Percentiles rank a stretch among this genome's conserved stretches.
Conservation (phyloP, 2,329 filamentous ascomycete genomes). For the Colletotrichum sansevieriae region DNA sequence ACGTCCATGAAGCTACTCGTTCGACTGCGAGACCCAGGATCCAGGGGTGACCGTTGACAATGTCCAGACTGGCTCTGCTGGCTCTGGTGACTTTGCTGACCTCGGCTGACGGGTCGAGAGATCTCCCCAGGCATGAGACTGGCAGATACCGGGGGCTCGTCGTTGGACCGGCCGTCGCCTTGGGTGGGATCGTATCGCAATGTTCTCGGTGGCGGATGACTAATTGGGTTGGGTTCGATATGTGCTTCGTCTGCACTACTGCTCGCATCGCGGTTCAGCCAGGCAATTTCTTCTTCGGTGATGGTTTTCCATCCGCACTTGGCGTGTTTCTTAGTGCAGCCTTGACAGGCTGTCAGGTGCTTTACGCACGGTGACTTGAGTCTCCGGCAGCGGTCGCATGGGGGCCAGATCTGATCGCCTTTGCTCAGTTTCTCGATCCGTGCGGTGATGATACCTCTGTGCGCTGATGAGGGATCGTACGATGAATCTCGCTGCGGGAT, state of each 20-base stretch:
- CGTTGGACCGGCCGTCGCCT: slow-evolving; percentile 33
- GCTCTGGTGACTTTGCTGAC: slow-evolving; percentile 22
- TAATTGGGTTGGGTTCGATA: slow-evolving; percentile 45
- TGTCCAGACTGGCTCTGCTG: slow-evolving; percentile 23
- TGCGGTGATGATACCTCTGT: slow-evolving; percentile 73
- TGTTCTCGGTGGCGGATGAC: slow-evolving; percentile 42
- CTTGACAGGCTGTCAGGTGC: slow-evolving; percentile 86
- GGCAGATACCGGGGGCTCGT: slow-evolving; percentile 19
- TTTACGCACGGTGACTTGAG: slow-evolving; percentile 87
- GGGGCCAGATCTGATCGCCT: slow-evolving; percentile 82
- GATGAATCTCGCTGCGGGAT: slow-evolving; percentile 47
- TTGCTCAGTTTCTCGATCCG: slow-evolving; percentile 81
- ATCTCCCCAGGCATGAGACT: slow-evolving; percentile 31
- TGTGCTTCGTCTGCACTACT: slow-evolving; percentile 48
- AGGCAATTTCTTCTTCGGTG: slow-evolving; percentile 74
- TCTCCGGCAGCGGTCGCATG: slow-evolving; percentile 85
- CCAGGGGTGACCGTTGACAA: slow-evolving; percentile 33
- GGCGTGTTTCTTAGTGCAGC: slow-evolving; percentile 91
- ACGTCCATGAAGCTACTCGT: slow-evolving; percentile 41
- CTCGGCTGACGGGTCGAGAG: slow-evolving; percentile 38
- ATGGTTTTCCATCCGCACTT: slow-evolving; percentile 89
- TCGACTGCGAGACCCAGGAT: slow-evolving; percentile 35
- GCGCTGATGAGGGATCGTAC: slow-evolving; percentile 49
- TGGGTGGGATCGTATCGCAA: slow-evolving; percentile 39
- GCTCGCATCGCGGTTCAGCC: slow-evolving; percentile 50